phyloP scores from a whole-genome alignment of 495 filamentous ascomycete species.

The Articulospora tetracladia region DNA sequence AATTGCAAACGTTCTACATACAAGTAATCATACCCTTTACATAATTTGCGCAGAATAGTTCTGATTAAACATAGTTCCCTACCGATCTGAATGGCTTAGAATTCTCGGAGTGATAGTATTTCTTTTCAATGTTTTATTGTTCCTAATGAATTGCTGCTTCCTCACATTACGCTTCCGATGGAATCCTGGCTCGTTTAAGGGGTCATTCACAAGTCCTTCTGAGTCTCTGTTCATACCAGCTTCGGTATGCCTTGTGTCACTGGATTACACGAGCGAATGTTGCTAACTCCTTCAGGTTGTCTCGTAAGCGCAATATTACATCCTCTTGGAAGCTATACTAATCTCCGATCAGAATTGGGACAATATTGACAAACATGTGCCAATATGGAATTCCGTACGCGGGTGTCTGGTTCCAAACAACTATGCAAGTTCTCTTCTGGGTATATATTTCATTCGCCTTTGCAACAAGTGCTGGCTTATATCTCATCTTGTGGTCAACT shows the following conservation, averaged over 20 bases:
- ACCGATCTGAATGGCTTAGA: conserved; percentile 62
- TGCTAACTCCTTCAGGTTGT: conserved; percentile 33
- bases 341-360: conserved; percentile 50
- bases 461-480: conserved; percentile 62
- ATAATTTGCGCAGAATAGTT: conserved; percentile 31
- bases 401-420: conserved; percentile 63
- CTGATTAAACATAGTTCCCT: conserved; percentile 45
- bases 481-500: conserved; percentile 65
- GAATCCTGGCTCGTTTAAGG: conserved; percentile 67
- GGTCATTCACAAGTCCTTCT: conserved; percentile 71
- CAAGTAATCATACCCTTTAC: conserved; percentile 41
- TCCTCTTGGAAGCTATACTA: background rate
- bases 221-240: conserved; percentile 80
- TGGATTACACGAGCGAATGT: background rate
- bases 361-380: conserved; percentile 73
- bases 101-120: conserved; percentile 72
- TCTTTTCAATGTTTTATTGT: conserved; percentile 70
- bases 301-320: conserved; percentile 31
- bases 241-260: conserved; percentile 44
- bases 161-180: conserved; percentile 66
- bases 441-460: conserved; percentile 63
- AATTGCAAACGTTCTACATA: conserved; percentile 72
- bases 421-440: conserved; percentile 70
- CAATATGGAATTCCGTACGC: conserved; percentile 69
- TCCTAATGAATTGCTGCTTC: conserved; percentile 62